Percentiles rank a stretch among this genome's conserved stretches.
Evolutionary conservation across 2,329 filamentous ascomycete genomes (phyloP).

Genomic region (Penicillium verrucosum): DNA sequence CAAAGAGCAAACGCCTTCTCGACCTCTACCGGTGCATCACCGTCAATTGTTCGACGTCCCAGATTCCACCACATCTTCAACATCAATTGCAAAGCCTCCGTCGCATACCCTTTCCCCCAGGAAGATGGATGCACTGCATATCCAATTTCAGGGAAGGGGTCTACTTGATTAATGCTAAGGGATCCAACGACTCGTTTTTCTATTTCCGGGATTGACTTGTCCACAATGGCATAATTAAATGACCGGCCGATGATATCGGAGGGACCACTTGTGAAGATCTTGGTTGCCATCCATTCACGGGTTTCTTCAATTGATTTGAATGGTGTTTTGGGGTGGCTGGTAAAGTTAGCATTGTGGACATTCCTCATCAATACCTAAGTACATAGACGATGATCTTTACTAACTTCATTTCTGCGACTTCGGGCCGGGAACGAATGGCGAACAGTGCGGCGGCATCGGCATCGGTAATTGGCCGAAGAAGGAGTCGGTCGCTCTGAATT

Average conservation of each 20-base stretch:
- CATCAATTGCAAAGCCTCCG: conserved; percentile 24
- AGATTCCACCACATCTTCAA: conserved; percentile 28
- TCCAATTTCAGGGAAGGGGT: conserved; percentile 25
- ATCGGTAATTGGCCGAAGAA: conserved; percentile 23
- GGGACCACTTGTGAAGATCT: conserved; percentile 19
- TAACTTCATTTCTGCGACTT: conserved; percentile 27
- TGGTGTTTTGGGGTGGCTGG: conserved; percentile 23
- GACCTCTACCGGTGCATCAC: background rate
- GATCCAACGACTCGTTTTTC: conserved; percentile 20
- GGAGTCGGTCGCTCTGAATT: conserved; percentile 20
- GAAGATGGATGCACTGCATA: conserved; percentile 24
- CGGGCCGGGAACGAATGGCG: conserved; percentile 23
- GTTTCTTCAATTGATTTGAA: conserved; percentile 23
- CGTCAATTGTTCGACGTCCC: background rate
- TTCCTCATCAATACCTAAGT: background rate
- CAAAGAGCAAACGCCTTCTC: conserved; percentile 24
- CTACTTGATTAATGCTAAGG: conserved; percentile 21
- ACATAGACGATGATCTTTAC: background rate
- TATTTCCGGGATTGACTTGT: conserved; percentile 15
- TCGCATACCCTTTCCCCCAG: conserved; percentile 30
- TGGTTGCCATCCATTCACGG: conserved; percentile 23
- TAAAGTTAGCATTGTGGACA: background rate
- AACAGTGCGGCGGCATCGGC: conserved; percentile 21
- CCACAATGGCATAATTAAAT: conserved; percentile 22
- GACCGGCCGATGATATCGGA: conserved; percentile 19